Base-by-base conservation (phyloP, 495 filamentous ascomycete species). In the Trypethelium eluteriae region DNA sequence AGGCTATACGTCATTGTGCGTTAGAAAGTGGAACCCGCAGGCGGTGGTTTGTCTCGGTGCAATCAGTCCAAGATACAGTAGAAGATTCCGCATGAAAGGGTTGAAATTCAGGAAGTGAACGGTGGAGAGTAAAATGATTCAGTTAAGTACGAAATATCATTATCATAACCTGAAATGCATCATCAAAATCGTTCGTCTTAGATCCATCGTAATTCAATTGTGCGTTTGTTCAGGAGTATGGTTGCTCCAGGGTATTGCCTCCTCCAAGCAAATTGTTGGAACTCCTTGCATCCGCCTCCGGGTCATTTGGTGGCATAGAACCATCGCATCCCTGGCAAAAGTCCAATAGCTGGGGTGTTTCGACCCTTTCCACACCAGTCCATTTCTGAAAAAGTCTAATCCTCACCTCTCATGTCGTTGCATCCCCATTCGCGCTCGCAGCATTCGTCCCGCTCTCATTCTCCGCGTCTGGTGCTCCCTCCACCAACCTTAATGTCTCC, bases 401-500 rank as follows among this genome's bases (percentile, higher is more conserved):
- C 41, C 41, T 7, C 41, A 44, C 6, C 6, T 44, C 41, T 14
- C 41, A 59, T 9, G 41, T 14, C 41, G 41, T 44, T 14, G 7
- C 41, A 44, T 44, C 14, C 41, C 14, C 41, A 44, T 44, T 44
- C 41, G 41, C 14, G 57, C 63, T 69, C 11, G 68, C 67, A 10
- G 67, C 69, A 49, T 69, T 73, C 18, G 67, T 69, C 46, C 67
- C 73, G 49, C 69, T 73, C 50, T 69, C 70, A 36, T 46, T 59
- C 64, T 61, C 64, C 64, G 68, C 70, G 41, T 63, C 47, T 71
- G 70, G 47, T 69, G 74, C 77, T 32, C 77, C 82, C 64, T 82
- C 78, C 7, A 83, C 91, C 68, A 89, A 74, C 73, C 88, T 78
- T 76, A 96, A 72, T 64, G 90, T 91, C 83, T 96, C 92, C 78